phyloP scores from a whole-genome alignment of 768 basidiomycete genomes.

The Exsudoporus frostii region DNA sequence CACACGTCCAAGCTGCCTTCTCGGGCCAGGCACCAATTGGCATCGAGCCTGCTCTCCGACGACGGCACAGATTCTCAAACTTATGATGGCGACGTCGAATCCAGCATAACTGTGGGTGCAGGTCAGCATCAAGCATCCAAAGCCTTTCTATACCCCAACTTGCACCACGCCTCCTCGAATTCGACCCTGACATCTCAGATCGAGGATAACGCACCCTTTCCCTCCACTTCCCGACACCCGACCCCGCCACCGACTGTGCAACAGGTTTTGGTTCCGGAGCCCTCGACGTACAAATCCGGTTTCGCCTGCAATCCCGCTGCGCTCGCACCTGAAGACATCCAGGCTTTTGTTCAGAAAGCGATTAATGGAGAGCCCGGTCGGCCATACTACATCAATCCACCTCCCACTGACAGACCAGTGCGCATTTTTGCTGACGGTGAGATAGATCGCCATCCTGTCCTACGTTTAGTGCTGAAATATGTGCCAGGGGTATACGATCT shows the following conservation, averaged over 20 bases:
- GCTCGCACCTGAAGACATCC: constrained; percentile 75
- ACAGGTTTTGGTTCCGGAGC: constrained; percentile 36
- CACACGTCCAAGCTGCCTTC: constrained; percentile 23
- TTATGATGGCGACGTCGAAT: constrained; percentile 88
- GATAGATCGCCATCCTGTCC: constrained; percentile 19
- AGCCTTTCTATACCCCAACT: constrained; percentile 25
- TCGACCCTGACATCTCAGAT: constrained; percentile 51
- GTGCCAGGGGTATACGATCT: constrained; percentile 89
- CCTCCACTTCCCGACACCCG: constrained; percentile 19
- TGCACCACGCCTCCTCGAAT: constrained; percentile 45
- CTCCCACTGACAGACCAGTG: constrained; percentile 75
- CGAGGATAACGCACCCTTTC: constrained; percentile 17
- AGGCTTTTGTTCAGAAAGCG: constrained; percentile 68
- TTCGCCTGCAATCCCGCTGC: constrained; percentile 59
- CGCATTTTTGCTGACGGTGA: constrained; percentile 92
- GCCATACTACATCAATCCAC: constrained; percentile 81
- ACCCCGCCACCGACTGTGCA: constrained; percentile 26
- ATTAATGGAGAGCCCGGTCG: constrained; percentile 68
- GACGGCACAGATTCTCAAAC: constrained; percentile 82
- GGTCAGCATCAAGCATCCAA: constrained; percentile 37
- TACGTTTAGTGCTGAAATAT: background rate
- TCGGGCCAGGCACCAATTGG: constrained; percentile 49
- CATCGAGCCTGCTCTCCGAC: constrained; percentile 56
- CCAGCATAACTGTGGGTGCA: constrained; percentile 59
- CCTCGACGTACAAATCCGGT: constrained; percentile 38